These are phyloP conservation scores for Novymonas esmeraldas DNA, from an alignment of 208 protist species.

Conservation along the genomic window DNA sequence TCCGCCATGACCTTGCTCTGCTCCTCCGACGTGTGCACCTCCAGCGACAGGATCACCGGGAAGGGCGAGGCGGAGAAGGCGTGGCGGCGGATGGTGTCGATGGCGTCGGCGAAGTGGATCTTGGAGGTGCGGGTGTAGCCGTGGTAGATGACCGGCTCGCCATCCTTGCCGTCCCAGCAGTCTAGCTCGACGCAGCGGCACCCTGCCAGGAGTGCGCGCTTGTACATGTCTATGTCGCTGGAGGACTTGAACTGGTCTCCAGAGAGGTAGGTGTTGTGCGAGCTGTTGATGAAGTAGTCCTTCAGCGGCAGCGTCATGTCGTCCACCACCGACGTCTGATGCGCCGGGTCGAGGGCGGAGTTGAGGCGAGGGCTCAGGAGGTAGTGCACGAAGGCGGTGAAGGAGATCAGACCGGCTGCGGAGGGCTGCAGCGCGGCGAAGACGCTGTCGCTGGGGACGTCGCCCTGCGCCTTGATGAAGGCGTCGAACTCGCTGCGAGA, in stretches of 20 bases:
- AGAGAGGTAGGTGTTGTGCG: constrained; percentile 96
- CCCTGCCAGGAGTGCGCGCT: constrained; percentile 55
- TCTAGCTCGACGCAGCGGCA: constrained; percentile 88
- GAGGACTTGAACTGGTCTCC: constrained; percentile 89
- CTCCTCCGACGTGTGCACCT: constrained; percentile 65
- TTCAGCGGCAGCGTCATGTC: constrained; percentile 87
- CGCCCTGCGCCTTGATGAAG: constrained; percentile 43
- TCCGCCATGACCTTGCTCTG: constrained; percentile 77
- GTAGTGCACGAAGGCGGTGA: constrained; percentile 39
- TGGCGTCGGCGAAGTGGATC: constrained; percentile 61
- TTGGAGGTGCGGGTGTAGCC: constrained; percentile 82
- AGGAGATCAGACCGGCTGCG: constrained; percentile 24
- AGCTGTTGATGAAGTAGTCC: constrained; percentile 92
- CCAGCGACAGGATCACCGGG: constrained; percentile 85
- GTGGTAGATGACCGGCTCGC: constrained; percentile 82
- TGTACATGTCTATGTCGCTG: constrained; percentile 68
- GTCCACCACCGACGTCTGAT: constrained; percentile 31
- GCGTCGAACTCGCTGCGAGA: constrained; percentile 42
- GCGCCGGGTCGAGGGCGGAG: constrained; percentile 33
- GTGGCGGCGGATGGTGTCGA: constrained; percentile 59
- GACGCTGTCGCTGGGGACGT: constrained; percentile 15
- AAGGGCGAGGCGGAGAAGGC: constrained; percentile 70
- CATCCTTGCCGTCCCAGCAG: constrained; percentile 77
- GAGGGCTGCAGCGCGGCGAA: constrained; percentile 35
- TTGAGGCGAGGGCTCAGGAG: constrained; percentile 45